These are phyloP conservation scores for Scutellaria baicalensis DNA, from an alignment of 257 asterid species.

Conservation along the genomic window DNA sequence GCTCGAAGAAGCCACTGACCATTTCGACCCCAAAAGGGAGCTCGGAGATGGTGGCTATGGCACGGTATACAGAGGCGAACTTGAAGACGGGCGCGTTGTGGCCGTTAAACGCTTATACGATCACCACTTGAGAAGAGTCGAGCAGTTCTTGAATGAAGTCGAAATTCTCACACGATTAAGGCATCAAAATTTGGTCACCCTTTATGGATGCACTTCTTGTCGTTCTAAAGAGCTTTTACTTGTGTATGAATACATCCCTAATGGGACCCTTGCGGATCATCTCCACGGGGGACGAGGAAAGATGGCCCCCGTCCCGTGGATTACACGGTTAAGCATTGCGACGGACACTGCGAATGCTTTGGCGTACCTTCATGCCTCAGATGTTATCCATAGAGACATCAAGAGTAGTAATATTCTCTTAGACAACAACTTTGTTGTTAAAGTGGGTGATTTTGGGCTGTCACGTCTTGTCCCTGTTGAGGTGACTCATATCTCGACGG, in stretches of 20 bases:
- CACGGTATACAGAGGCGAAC: slow-evolving; percentile 23
- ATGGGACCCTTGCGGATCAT: slow-evolving; percentile 35
- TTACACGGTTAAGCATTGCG: slow-evolving; percentile 21
- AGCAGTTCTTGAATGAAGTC: slow-evolving; percentile 30
- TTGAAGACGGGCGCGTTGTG: slow-evolving; percentile 29
- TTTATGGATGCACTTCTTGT: slow-evolving; percentile 33
- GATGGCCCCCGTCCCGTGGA: slow-evolving; percentile 13
- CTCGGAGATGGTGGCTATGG: slow-evolving; percentile 36
- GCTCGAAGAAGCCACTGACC: slow-evolving; percentile 23
- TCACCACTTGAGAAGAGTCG: slow-evolving; percentile 20
- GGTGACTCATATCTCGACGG: slow-evolving; percentile 28
- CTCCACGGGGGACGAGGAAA: slow-evolving; percentile 14
- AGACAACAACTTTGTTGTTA: slow-evolving; percentile 21
- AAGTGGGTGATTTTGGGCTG: slow-evolving; percentile 34
- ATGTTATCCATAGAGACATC: slow-evolving; percentile 27
- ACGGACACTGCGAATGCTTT: slow-evolving; percentile 23
- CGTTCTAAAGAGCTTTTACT: slow-evolving; percentile 18
- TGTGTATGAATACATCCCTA: slow-evolving; percentile 30
- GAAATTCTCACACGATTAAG: slow-evolving; percentile 24
- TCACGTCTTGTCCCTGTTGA: slow-evolving; percentile 23
- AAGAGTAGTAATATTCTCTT: slow-evolving; percentile 26
- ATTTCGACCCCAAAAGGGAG: slow-evolving; percentile 21
- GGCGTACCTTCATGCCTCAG: slow-evolving; percentile 31
- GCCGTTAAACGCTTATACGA: slow-evolving; percentile 31
- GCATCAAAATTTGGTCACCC: slow-evolving; percentile 32